Base-by-base conservation (phyloP, 139 green algal species). In the Chlamydomonas incerta region DNA sequence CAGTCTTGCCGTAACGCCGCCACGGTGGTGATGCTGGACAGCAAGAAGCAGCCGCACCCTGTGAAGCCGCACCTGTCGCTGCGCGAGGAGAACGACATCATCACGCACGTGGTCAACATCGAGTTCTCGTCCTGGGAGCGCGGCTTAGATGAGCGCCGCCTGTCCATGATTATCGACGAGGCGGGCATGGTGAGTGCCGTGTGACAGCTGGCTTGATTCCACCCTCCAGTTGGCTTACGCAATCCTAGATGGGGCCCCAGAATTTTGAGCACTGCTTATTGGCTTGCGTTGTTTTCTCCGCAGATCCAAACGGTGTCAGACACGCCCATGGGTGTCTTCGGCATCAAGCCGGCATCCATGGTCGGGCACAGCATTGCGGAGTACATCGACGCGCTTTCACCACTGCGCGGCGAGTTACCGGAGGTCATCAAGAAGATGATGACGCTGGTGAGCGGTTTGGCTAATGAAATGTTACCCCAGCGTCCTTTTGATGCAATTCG, bases 1-100 rank as follows among this genome's bases (percentile, higher is more conserved):
- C 74, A 88, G 52, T 80, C 62, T 35, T 87, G 82, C 82, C 63
- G 82, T 46, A 81, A 81, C 29, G 73, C 82, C 20, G 82, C 82
- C 14, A 88, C 82, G 63, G 82, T 88, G 82, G 74, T 88, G 33
- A 62, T 88, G 60, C 62, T 88, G 82, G 82, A 88, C 73, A n/a
- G 15, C 50, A 82, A 88, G 74, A 79, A 79, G 47, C 72, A 88
- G 46, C 58, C 62, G 10, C 62, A 77, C 31, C 82, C 82, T 28
- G 72, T 88, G 11, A 88, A 88, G 82, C 82, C 82, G 46, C 72
- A 88, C 46, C 63, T 82, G 31, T 70, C 72, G 5, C 74, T 76
- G 31, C 71, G 74, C 62, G 74, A 81, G 73, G 72, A 88, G 62
- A 88, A 82, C 57, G 72, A 88, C 60, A 52, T 72, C 31, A 83